These are phyloP conservation scores for Cladosporium phlei DNA, from an alignment of 2,329 filamentous ascomycete species.

Conservation along the genomic window DNA sequence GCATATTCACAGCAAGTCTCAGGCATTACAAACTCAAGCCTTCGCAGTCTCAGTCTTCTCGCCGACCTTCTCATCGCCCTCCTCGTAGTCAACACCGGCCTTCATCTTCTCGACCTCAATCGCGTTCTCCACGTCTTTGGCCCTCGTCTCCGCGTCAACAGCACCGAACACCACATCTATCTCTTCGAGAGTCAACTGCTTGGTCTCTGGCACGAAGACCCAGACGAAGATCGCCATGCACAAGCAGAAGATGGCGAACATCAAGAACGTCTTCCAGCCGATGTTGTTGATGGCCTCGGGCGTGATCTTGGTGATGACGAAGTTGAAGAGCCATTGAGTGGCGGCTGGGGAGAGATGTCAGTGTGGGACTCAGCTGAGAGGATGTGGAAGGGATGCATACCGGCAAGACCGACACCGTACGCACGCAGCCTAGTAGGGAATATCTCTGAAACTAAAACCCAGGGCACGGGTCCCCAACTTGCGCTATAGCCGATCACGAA, in stretches of 20 bases:
- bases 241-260: constrained; percentile 37
- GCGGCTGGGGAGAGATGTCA: constrained; percentile 29
- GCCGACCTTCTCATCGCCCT: constrained; percentile 8
- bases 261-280: constrained; percentile 46
- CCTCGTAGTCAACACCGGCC: constrained; percentile 9
- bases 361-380: neutral
- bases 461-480: constrained; percentile 38
- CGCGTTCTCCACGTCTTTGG: constrained; percentile 8
- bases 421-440: constrained; percentile 38
- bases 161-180: constrained; percentile 50
- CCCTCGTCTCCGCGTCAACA: constrained; percentile 8
- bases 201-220: constrained; percentile 44
- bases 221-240: constrained; percentile 39
- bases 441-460: constrained; percentile 45
- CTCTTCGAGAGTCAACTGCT: constrained; percentile 45
- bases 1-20: neutral
- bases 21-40: no score
- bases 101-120: constrained; percentile 12
- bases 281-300: constrained; percentile 34
- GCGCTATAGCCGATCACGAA: constrained; percentile 39
- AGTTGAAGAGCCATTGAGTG: constrained; percentile 33
- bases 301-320: constrained; percentile 33
- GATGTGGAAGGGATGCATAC: neutral
- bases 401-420: constrained; percentile 50
- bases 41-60: neutral